Base-by-base conservation (phyloP, 2,329 filamentous ascomycete species). In the Acrocalymma vagum region DNA sequence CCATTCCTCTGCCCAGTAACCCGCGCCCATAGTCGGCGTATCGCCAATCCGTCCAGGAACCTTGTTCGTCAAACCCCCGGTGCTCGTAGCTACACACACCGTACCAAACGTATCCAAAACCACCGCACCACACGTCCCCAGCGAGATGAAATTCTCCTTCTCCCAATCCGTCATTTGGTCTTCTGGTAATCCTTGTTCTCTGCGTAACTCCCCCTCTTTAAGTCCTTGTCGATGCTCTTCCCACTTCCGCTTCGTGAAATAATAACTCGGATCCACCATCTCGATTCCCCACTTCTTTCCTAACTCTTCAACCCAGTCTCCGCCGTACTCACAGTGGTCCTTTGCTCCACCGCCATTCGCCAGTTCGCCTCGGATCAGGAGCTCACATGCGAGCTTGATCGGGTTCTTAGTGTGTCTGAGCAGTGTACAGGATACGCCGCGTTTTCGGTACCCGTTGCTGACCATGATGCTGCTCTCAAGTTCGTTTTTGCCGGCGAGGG, bases 1-100 rank as follows among this genome's bases (percentile, higher is more conserved):
- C 90, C 90, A 95, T 54, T 91, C 82, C 64, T 95, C 91, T 0
- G 91, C 90, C 90, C 90, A 96, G 68, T 91, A 96, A 0, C 91
- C 91, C 1, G 90, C 87, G 0, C 91, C 91, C 0, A 91, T 74
- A 0, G 86, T 87, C 0, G 91, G 90, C 9, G 91, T 96, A 63
- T 96, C 91, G 1, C 91, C 91, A 49, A 95, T 86, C 14, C 91
- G 78, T 0, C 90, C 91, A 0, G 88, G 88, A 38, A 93, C 72
- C 73, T 96, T 96, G 66, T 96, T 96, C 15, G 91, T 96, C 67
- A 95, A 66, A 0, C 91, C 91, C 5, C 91, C 91, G 0, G 82
- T 85, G 23, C 78, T 82, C 0, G 82, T 85, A 3, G 82, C 82
- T 29, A 77, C 78, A 38, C 88, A 91, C 3, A 95, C 69, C 3